Base-by-base conservation (phyloP, 2,329 filamentous ascomycete species). In the Venturia oleaginea region DNA sequence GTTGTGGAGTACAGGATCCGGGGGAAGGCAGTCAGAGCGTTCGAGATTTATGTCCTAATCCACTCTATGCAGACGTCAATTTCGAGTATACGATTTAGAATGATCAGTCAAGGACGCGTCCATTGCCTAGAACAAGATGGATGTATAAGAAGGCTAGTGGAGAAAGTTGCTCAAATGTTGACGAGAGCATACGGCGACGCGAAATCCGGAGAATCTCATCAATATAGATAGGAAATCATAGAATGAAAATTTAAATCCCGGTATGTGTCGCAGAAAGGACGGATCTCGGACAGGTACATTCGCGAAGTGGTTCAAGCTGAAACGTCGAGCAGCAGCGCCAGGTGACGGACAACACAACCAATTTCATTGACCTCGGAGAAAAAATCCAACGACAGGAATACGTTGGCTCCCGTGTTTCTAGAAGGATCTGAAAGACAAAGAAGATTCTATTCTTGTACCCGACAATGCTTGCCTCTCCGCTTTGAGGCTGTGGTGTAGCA, bases 191-290 rank as follows among this genome's bases (percentile, higher is more conserved):
- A 19, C 27, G 34, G 37, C 17, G 59, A 22, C 24, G 24, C 32
- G 17, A 13, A 27, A 24, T 40, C 22, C 59, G 59, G 40, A 11
- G 11, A 19, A 11, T 42, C n/a, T 60, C 27, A 60, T 60, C 59
- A 60, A 60, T 42, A 60, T 60, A 60, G 34, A 60, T 60, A 19
- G 27, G 5, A 42, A 19, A 27, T 43, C 59, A 60, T 60, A 42
- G 27, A 40, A 37, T 42, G 11, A n/a, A 60, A 42, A 40, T 42
- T 17, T 60, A 5, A 19, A 60, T 40, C 59, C 59, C 59, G 7
- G 59, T 43, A 24, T 15, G 57, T n/a, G 4, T 40, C 59, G 37
- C 37, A 40, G n/a, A 60, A 10, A 60, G 37, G 59, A 22, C n/a
- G 27, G 10, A 6, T 42, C 24, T 17, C 7, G 19, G 22, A 40